Evolutionary conservation across 257 asterid species (phyloP).

Genomic region (Sherardia arvensis): DNA sequence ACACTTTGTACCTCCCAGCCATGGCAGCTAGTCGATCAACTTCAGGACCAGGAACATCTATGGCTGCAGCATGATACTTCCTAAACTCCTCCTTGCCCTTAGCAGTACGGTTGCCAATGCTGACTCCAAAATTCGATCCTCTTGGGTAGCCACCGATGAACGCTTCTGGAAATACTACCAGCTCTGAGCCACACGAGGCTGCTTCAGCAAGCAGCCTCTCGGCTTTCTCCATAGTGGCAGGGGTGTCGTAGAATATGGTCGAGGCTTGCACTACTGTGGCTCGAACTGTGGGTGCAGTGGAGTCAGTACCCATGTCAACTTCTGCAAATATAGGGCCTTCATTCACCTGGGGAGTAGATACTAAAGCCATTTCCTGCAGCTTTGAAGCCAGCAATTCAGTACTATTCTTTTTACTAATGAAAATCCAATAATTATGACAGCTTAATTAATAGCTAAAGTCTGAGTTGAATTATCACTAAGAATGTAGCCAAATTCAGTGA

Average conservation of each 20-base stretch:
- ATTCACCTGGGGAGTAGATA: constrained; percentile 30
- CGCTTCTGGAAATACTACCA: constrained; percentile 96
- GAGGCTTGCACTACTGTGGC: constrained; percentile 96
- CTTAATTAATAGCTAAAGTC: too few species aligned
- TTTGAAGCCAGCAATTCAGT: constrained; percentile 1
- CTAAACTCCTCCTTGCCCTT: constrained; percentile 93
- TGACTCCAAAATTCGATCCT: constrained; percentile 77
- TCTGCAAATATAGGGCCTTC: constrained; percentile 60
- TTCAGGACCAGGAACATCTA: constrained; percentile 96
- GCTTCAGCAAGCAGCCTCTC: constrained; percentile 94
- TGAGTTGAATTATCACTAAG: not conserved
- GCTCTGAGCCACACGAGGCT: constrained; percentile 79
- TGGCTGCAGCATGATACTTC: constrained; percentile 81
- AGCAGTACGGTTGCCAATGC: constrained; percentile 78
- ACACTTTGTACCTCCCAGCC: constrained; percentile 91
- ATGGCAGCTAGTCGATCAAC: constrained; percentile 86
- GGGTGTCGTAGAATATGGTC: constrained; percentile 87
- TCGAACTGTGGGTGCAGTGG: constrained; percentile 54
- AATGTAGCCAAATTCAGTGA: not conserved
- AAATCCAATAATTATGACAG: not conserved
- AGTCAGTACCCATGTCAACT: constrained; percentile 77
- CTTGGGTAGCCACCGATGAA: constrained; percentile 98
- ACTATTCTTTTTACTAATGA: not conserved
- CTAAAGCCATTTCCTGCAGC: constrained; percentile 49
- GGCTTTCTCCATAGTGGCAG: constrained; percentile 94